Conservation (phyloP, 495 filamentous ascomycete species). For the Chaetomium cochliodes region DNA sequence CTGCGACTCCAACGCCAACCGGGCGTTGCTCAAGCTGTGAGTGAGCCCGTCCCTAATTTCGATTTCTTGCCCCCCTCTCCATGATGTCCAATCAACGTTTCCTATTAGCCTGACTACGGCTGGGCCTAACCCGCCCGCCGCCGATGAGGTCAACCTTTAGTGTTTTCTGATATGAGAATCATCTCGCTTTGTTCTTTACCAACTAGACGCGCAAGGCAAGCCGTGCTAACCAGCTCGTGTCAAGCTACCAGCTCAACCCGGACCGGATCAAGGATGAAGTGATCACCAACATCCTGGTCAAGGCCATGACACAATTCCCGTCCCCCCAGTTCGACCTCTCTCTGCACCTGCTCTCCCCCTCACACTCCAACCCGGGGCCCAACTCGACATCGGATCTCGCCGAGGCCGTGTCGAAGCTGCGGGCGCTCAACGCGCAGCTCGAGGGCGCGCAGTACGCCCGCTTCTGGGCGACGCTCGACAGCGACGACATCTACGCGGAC, state of each 20-base stretch:
- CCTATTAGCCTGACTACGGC: conserved; percentile 87
- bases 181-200: not conserved
- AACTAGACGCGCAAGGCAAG: not conserved
- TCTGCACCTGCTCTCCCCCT: conserved; percentile 77
- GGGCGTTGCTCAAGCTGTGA: conserved; percentile 96
- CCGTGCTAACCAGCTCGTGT: conserved; percentile 22
- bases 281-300: conserved; percentile 97
- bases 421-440: conserved; percentile 77
- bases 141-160: conserved; percentile 53
- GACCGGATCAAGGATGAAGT: conserved; percentile 95
- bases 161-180: conserved; percentile 54
- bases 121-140: conserved; percentile 47
- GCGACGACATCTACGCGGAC: conserved; percentile 94
- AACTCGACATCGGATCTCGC: conserved; percentile 58
- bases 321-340: conserved; percentile 91
- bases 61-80: conserved; percentile 26
- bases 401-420: conserved; percentile 88
- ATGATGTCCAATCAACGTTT: conserved; percentile 91
- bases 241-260: conserved; percentile 98
- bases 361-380: conserved; percentile 40
- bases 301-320: conserved; percentile 96
- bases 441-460: conserved; percentile 78
- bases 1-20: conserved; percentile 93
- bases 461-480: conserved; percentile 93
- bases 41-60: conserved; percentile 41